phyloP scores from a whole-genome alignment of 78 protist genomes.

The Pigoraptor vietnamica region DNA sequence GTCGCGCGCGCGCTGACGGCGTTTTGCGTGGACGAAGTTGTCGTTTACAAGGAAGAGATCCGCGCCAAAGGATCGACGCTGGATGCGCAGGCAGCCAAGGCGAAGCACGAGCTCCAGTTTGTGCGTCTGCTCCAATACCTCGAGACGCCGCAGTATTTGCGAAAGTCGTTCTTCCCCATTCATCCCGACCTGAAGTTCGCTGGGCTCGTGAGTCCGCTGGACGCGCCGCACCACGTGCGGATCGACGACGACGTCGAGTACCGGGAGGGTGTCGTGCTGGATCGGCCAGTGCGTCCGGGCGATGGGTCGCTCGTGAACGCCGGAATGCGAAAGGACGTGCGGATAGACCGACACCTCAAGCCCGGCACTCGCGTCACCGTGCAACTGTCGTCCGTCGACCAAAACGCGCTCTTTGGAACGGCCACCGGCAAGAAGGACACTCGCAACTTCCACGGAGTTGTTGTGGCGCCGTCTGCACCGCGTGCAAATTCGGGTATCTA shows the following conservation, averaged over 20 bases:
- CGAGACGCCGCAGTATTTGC: constrained; percentile 64
- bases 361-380: constrained; percentile 23
- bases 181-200: constrained; percentile 3
- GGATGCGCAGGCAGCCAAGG: background rate
- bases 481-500: constrained; percentile 12
- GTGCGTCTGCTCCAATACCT: constrained; percentile 48
- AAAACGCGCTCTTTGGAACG: background rate
- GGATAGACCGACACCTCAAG: constrained; percentile 5
- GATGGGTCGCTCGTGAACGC: constrained; percentile 23
- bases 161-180: constrained; percentile 37
- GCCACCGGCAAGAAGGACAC: background rate
- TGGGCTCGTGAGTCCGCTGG: constrained; percentile 50
- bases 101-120: constrained; percentile 13
- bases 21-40: constrained; percentile 52
- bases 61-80: background rate
- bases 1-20: constrained; percentile 56
- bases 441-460: background rate
- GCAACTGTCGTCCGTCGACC: background rate
- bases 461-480: constrained; percentile 27
- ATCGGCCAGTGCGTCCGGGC: background rate
- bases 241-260: background rate
- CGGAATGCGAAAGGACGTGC: constrained; percentile 12
- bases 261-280: constrained; percentile 30
- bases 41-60: constrained; percentile 30
- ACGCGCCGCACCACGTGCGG: constrained; percentile 47